Conservation (phyloP, 2,329 filamentous ascomycete genomes). For the Camillea tinctor region DNA sequence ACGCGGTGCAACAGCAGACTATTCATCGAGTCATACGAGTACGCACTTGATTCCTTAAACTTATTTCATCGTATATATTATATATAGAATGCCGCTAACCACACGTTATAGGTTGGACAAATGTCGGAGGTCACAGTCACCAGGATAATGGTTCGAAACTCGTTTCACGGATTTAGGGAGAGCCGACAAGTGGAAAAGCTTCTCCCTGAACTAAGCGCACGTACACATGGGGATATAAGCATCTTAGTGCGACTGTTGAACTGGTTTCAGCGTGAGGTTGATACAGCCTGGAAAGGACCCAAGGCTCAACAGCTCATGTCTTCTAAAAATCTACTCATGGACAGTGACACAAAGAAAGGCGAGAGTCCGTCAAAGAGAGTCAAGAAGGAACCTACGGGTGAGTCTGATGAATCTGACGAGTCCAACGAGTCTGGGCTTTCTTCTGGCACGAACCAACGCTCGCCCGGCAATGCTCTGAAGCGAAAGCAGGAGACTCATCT, state of each 20-base stretch:
- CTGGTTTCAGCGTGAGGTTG: conserved; percentile 27
- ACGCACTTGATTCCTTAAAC: conserved; percentile 6
- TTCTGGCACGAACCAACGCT: no score
- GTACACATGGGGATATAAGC: conserved; percentile 21
- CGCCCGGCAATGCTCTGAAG: neutral
- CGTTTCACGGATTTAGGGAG: conserved; percentile 27
- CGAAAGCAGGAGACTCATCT: no score
- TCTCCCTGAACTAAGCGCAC: conserved; percentile 25
- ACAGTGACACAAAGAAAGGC: conserved; percentile 1
- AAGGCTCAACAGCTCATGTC: conserved; percentile 19
- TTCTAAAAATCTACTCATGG: conserved; percentile 17
- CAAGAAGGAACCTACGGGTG: no score
- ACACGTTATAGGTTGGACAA: conserved; percentile 25
- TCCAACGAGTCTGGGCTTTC: no score
- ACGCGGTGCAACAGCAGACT: conserved; percentile 27
- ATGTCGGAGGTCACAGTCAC: conserved; percentile 23
- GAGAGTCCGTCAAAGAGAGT: no score
- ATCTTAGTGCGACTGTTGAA: conserved; percentile 27
- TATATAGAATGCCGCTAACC: conserved; percentile 11
- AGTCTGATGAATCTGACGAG: no score
- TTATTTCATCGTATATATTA: neutral
- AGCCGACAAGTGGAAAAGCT: conserved; percentile 31
- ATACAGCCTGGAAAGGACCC: conserved; percentile 20
- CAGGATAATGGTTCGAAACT: conserved; percentile 26
- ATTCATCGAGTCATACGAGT: conserved; percentile 31